Conservation (phyloP, 1,284 basidiomycete genomes). For the Cryptococcus sp. region DNA sequence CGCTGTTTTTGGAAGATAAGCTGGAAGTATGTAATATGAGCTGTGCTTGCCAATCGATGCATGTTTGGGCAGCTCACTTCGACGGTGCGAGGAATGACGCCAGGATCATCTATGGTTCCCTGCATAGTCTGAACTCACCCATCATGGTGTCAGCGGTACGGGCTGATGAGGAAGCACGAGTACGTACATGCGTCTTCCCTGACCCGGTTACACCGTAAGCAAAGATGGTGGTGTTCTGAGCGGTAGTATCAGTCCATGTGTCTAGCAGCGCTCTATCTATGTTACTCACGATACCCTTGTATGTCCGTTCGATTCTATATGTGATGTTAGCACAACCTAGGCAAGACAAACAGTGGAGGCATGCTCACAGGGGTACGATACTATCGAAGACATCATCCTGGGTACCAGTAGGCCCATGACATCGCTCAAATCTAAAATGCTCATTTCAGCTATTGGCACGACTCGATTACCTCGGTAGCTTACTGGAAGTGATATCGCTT, state of each 20-base stretch:
- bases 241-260: too few species aligned
- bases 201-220: slow-evolving; percentile 44
- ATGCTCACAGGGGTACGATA: slow-evolving; percentile 31
- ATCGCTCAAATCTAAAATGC: slow-evolving; percentile 24
- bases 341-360: not conserved
- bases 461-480: not conserved
- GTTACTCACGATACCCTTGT: slow-evolving; percentile 27
- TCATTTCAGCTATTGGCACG: not conserved
- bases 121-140: slow-evolving; percentile 68
- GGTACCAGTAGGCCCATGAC: slow-evolving; percentile 21
- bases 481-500: slow-evolving; percentile 22
- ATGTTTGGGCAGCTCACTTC: slow-evolving; percentile 54
- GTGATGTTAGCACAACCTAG: not conserved
- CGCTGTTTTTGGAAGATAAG: slow-evolving; percentile 59
- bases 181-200: slow-evolving; percentile 44
- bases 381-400: slow-evolving; percentile 33
- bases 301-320: slow-evolving; percentile 27
- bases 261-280: too few species aligned
- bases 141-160: not conserved
- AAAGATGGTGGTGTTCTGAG: slow-evolving; percentile 37
- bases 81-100: slow-evolving; percentile 76
- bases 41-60: not conserved
- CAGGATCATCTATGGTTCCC: slow-evolving; percentile 65
- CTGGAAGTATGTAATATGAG: slow-evolving; percentile 38
- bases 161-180: too few species aligned